phyloP scores from a whole-genome alignment of 345 rosid species.

The Anacardium occidentale region DNA sequence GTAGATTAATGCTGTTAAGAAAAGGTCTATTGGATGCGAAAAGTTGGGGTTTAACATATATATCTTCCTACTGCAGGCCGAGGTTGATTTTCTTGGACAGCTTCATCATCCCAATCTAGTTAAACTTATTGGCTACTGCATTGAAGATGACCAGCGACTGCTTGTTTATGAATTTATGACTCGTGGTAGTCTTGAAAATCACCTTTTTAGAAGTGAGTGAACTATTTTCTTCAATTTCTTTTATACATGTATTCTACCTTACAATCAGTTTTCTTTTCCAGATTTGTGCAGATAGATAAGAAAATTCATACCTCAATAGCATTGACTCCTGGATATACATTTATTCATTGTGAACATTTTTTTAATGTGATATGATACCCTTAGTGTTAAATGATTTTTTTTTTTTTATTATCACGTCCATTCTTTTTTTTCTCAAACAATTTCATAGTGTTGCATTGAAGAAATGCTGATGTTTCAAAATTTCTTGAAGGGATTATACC shows the following conservation, averaged over 20 bases:
- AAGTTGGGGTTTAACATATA: constrained; percentile 17
- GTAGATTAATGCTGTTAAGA: constrained; percentile 32
- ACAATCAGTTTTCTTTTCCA: background rate
- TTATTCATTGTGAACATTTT: background rate
- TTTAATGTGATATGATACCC: background rate
- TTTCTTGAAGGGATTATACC: constrained; percentile 65
- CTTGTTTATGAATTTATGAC: constrained; percentile 97
- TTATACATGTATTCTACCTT: too few species aligned
- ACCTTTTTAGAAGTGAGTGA: constrained; percentile 88
- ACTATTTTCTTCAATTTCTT: background rate
- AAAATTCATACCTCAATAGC: background rate
- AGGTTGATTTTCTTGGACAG: constrained; percentile 90
- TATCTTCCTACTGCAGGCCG: constrained; percentile 59
- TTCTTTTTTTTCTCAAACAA: constrained; percentile 20
- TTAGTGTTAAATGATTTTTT: background rate
- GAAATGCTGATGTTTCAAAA: constrained; percentile 25
- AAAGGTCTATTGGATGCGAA: constrained; percentile 18
- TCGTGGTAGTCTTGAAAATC: constrained; percentile 97
- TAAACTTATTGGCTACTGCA: constrained; percentile 86
- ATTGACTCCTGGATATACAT: background rate
- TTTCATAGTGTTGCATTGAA: background rate
- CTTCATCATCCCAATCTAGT: constrained; percentile 93
- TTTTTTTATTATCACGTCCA: constrained; percentile 1
- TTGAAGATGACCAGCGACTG: constrained; percentile 89
- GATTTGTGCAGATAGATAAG: background rate